A percentile compares a stretch with the other conserved stretches of the same genome.
phyloP scores from a whole-genome alignment of 352 stramenopile genomes.

The Phytophthora podocarpi region DNA sequence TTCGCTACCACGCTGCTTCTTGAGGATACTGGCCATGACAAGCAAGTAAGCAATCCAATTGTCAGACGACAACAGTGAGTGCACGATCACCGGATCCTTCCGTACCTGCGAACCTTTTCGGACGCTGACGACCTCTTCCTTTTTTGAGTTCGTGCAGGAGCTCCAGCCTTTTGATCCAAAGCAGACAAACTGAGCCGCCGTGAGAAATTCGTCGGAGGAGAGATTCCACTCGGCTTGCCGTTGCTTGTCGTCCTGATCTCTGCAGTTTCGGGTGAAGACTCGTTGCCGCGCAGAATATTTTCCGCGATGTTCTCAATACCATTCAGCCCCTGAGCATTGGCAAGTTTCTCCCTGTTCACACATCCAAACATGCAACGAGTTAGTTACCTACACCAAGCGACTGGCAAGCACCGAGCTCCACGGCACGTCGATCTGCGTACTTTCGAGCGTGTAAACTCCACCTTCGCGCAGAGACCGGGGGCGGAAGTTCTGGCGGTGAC shows the following conservation, averaged over 20 bases:
- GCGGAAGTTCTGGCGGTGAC: constrained; percentile 49
- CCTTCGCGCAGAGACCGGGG: constrained; percentile 45
- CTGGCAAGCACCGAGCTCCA: constrained; percentile 20
- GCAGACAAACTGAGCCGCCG: constrained; percentile 38
- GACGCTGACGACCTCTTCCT: constrained; percentile 32
- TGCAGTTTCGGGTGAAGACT: constrained; percentile 37
- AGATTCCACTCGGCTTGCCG: constrained; percentile 41
- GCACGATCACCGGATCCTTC: not conserved
- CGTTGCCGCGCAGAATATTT: constrained; percentile 68
- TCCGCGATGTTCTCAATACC: constrained; percentile 80
- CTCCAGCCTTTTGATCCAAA: constrained; percentile 18
- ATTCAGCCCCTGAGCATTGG: constrained; percentile 45
- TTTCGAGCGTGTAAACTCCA: constrained; percentile 77
- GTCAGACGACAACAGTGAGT: not conserved
- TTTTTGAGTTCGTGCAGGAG: constrained; percentile 18
- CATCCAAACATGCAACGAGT: constrained; percentile 9
- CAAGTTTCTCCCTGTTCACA: constrained; percentile 39
- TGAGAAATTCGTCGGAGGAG: constrained; percentile 39
- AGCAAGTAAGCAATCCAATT: not conserved
- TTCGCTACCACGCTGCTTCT: constrained; percentile 54
- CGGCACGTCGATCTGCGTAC: constrained; percentile 35
- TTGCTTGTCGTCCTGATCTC: constrained; percentile 35
- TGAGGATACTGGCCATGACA: constrained; percentile 59
- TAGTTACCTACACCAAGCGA: not conserved
- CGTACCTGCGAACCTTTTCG: constrained; percentile 56